Percentiles rank a stretch among this genome's conserved stretches.
Evolutionary conservation across 257 asterid species (phyloP).

Genomic region (Voacanga thouarsii): DNA sequence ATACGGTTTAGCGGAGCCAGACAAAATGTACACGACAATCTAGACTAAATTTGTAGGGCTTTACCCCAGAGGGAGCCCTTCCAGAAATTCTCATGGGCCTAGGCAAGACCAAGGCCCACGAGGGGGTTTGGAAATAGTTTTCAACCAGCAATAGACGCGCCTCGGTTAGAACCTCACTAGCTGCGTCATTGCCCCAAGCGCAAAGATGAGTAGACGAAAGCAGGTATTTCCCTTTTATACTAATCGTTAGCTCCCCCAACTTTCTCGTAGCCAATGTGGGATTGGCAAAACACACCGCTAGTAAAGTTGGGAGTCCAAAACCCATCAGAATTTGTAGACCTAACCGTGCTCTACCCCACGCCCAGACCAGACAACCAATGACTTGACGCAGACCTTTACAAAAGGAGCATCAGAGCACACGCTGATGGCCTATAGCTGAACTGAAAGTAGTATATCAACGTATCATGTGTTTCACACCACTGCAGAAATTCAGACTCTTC

Average conservation of each 20-base stretch:
- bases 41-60: constrained; percentile 10
- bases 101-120: background rate
- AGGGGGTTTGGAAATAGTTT: background rate
- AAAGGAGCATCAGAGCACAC: too few species aligned
- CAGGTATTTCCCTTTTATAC: background rate
- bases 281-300: background rate
- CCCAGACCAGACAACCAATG: too few species aligned
- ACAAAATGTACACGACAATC: too few species aligned
- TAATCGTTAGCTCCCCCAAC: background rate
- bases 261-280: background rate
- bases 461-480: background rate
- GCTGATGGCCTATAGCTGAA: background rate
- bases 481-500: background rate
- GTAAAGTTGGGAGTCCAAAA: too few species aligned
- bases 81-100: constrained; percentile 12
- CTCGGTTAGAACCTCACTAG: too few species aligned
- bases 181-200: too few species aligned
- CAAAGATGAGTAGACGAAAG: background rate
- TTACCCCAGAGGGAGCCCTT: constrained; percentile 12
- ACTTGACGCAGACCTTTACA: too few species aligned
- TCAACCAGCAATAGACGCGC: too few species aligned
- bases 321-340: too few species aligned
- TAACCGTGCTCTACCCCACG: too few species aligned
- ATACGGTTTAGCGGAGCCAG: too few species aligned
- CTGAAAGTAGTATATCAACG: background rate